Evolutionary conservation across 495 filamentous ascomycete species (phyloP).

Genomic region (Penicilliopsis zonata): DNA sequence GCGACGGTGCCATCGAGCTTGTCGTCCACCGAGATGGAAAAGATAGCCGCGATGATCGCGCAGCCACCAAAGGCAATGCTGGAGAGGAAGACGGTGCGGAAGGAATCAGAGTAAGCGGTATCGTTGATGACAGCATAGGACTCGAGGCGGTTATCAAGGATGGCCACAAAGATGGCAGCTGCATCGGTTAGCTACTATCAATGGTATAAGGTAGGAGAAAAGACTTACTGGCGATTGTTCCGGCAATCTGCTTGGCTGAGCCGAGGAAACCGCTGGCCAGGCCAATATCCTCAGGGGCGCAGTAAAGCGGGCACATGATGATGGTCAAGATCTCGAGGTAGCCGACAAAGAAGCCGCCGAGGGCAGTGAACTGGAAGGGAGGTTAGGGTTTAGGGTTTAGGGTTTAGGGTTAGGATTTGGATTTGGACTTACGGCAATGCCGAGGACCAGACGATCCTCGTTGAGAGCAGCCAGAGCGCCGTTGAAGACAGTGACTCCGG

Average conservation of each 20-base stretch:
- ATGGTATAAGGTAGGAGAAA: too few relatives aligned
- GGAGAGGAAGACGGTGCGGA: constrained; percentile 34
- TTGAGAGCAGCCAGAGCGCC: constrained; percentile 15
- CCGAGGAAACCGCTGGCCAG: constrained; percentile 32
- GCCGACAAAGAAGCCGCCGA: constrained; percentile 22
- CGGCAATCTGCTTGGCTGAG: constrained; percentile 11
- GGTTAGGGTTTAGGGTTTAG: too few relatives aligned
- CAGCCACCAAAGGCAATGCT: constrained; percentile 34
- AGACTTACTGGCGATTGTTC: constrained; percentile 15
- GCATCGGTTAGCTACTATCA: too few relatives aligned
- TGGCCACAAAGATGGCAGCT: constrained; percentile 34
- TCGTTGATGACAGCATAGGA: constrained; percentile 23
- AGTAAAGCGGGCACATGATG: constrained; percentile 16
- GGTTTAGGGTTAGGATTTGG: too few relatives aligned
- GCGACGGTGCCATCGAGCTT: too few relatives aligned
- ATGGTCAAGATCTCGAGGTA: constrained; percentile 20
- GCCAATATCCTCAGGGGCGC: constrained; percentile 31
- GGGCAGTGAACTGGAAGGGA: constrained; percentile 20
- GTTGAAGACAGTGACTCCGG: constrained; percentile 13
- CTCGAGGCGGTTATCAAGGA: constrained; percentile 32
- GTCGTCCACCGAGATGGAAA: constrained; percentile 17
- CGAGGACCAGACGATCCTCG: constrained; percentile 12
- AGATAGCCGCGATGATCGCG: constrained; percentile 27
- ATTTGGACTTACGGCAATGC: too few relatives aligned
- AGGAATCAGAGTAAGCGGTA: constrained; percentile 27